These are phyloP conservation scores for Sporothrix dimorphospora DNA, from an alignment of 2,329 filamentous ascomycete genomes.

Conservation along the genomic window DNA sequence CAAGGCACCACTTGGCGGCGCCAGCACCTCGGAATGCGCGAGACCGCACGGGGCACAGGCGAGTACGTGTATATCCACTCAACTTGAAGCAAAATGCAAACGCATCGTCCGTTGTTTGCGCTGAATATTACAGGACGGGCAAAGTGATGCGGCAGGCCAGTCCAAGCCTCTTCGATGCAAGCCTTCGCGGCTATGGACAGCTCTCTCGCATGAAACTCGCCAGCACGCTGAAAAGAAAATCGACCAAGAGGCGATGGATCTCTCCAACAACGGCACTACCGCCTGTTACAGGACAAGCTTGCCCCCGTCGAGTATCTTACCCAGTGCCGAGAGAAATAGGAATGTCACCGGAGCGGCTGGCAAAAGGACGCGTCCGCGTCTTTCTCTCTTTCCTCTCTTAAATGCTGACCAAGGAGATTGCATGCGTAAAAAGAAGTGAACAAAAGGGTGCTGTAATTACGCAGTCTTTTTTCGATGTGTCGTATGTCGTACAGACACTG, in stretches of 20 bases:
- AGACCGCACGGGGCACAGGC: neutral
- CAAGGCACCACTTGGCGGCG: neutral
- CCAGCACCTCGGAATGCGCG: neutral
- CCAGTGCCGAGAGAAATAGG: neutral
- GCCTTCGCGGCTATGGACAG: neutral
- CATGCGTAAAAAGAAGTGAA: neutral
- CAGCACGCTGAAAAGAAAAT: neutral
- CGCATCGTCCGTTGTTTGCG: neutral
- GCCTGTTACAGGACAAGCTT: neutral
- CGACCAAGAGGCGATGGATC: neutral
- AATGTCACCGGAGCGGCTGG: neutral
- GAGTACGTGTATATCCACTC: neutral
- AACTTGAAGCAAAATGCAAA: neutral
- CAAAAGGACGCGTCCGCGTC: neutral
- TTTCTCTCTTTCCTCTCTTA: neutral
- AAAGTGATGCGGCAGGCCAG: neutral
- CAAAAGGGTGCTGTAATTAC: neutral
- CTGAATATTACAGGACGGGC: slow-evolving; percentile 12
- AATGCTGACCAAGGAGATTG: neutral
- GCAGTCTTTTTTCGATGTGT: neutral
- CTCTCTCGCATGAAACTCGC: neutral
- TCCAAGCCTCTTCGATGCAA: neutral
- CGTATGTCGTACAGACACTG: neutral
- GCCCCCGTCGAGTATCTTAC: neutral
- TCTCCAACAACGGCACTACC: neutral